A percentile compares a stretch with the other conserved stretches of the same genome.
Conservation (phyloP, 2,329 filamentous ascomycete species). For the Camillea tinctor region DNA sequence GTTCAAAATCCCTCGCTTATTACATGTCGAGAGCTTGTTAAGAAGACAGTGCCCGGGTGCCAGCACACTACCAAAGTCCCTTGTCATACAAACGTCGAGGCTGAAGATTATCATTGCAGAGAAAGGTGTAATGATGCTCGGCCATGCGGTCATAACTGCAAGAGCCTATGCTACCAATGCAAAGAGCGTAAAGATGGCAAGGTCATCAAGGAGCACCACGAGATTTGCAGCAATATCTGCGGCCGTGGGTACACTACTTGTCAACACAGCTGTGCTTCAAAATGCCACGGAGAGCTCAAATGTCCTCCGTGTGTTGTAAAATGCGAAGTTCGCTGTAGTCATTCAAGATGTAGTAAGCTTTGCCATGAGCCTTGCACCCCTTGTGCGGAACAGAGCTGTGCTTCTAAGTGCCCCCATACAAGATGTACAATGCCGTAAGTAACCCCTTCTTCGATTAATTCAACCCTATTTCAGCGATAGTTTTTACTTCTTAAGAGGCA, state of each 20-base stretch:
- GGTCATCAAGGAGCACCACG: constrained; percentile 41
- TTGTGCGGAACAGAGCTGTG: constrained; percentile 55
- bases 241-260: constrained; percentile 53
- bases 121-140: constrained; percentile 45
- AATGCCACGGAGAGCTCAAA: constrained; percentile 50
- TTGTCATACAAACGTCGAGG: constrained; percentile 49
- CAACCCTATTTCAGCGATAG: not conserved
- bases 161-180: constrained; percentile 49
- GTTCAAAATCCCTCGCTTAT: constrained; percentile 45
- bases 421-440: constrained; percentile 38
- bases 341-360: constrained; percentile 52
- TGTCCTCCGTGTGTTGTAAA: constrained; percentile 47
- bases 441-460: not conserved
- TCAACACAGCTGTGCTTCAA: constrained; percentile 49
- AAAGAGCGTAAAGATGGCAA: constrained; percentile 33
- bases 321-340: constrained; percentile 57
- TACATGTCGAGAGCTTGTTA: constrained; percentile 46
- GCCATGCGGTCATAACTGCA: constrained; percentile 60
- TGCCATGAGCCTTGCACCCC: constrained; percentile 62
- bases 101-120: constrained; percentile 44
- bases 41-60: constrained; percentile 53
- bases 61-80: constrained; percentile 48
- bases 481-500: not conserved
- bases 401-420: constrained; percentile 54
- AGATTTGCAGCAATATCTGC: constrained; percentile 48